These are phyloP conservation scores for Hypoxylon sp. DNA, from an alignment of 2,329 filamentous ascomycete species.

Conservation along the genomic window DNA sequence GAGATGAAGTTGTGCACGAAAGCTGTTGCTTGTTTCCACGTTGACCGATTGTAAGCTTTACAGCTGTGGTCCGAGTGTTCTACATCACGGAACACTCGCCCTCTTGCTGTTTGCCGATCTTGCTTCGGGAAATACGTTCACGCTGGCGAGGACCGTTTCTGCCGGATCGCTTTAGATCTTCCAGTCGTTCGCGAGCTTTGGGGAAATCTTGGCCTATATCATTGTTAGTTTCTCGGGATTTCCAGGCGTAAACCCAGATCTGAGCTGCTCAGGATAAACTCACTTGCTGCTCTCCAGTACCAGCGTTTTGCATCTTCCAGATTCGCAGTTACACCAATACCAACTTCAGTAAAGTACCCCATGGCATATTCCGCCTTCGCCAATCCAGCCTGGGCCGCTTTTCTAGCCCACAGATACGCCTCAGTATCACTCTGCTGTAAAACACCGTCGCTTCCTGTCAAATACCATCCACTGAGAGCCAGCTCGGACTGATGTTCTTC, in stretches of 20 bases:
- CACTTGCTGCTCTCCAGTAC: conserved; percentile 98
- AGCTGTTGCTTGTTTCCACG: conserved; percentile 1
- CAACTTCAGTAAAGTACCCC: conserved; percentile 96
- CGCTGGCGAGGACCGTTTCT: conserved; percentile 78
- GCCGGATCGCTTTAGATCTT: conserved; percentile 88
- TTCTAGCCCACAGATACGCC: conserved; percentile 96
- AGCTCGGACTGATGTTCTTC: conserved; percentile 95
- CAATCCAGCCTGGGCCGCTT: conserved; percentile 87
- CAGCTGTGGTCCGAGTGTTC: conserved; percentile 40
- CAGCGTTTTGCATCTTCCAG: conserved; percentile 96
- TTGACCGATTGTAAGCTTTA: conserved; percentile 7
- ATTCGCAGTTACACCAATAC: conserved; percentile 87
- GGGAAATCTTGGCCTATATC: conserved; percentile 87
- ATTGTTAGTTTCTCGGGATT: conserved; percentile 47
- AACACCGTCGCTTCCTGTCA: conserved; percentile 90
- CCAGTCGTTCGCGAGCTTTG: conserved; percentile 90
- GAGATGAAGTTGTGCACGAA: conserved; percentile 6
- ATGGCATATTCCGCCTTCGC: conserved; percentile 98
- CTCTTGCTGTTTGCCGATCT: conserved; percentile 85
- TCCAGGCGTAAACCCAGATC: background rate
- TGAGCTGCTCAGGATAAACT: conserved; percentile 58
- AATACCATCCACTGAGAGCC: conserved; percentile 89
- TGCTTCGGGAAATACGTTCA: conserved; percentile 84
- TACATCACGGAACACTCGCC: conserved; percentile 90
- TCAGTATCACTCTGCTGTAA: conserved; percentile 94